Evolutionary conservation across 2,329 filamentous ascomycete species (phyloP), one percentile per base, ranked within the genome.

Genomic region (Penicillium brevicompactum): DNA sequence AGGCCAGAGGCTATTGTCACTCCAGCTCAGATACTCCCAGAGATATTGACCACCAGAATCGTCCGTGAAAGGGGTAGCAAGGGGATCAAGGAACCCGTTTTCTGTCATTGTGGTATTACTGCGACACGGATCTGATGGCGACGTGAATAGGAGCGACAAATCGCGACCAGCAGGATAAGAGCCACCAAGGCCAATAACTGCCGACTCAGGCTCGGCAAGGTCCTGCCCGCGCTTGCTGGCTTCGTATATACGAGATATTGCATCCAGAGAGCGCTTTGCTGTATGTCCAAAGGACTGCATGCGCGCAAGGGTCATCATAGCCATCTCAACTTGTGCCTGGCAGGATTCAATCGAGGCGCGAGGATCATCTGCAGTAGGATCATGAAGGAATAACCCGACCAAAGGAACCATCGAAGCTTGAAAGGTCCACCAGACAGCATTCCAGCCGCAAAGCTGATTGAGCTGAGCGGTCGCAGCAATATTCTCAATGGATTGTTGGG

Each of bases 351-450:
- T 79, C 2, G 80, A 80, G 62, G 85, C 83, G 48, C 86, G 81
- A 2, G 73, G 79, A 68, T 91, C 87, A 78, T 84, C 88, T 1
- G 61, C 62, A 1, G 70, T 73, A 22, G 61, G 63, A 52, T 74
- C 72, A 16, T 70, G 70, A 34, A 74, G 68, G 70, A 91, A 91
- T 11, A 92, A 78, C 21, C 84, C 88, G 10, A 93, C 83, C 1
- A 93, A 81, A 0, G 89, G 89, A 8, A 92, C 86, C 86, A 92
- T 90, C 59, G 85, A 85, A 0, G 89, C 88, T 70, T 92, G 89
- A 74, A 91, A 92, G 56, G 90, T 82, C 73, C 91, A 88, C 88
- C 89, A 92, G 2, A 90, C 88, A 0, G 87, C 89, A 69, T 91
- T 90, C 89, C 89, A 92, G 8, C 89, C 89, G 0, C 85, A 85